Evolutionary conservation across 495 filamentous ascomycete species (phyloP).

Genomic region (Xylaria palmicola): DNA sequence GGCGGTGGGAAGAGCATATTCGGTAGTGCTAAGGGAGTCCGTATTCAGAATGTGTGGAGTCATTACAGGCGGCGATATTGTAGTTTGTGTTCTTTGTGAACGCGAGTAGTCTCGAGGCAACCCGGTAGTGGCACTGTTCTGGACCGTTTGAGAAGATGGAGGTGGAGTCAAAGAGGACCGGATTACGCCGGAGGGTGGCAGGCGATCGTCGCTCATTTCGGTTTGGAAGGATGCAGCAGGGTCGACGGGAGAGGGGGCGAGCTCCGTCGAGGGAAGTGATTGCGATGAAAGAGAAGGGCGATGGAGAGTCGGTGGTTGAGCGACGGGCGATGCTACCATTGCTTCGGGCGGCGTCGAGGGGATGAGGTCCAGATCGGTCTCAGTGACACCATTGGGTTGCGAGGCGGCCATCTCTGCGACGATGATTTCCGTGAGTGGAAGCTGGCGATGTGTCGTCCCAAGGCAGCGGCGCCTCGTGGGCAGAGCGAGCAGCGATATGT

Average conservation of each 20-base stretch:
- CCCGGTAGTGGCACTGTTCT: constrained; percentile 25
- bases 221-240: constrained; percentile 36
- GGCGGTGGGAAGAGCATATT: constrained; percentile 56
- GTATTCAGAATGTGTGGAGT: constrained; percentile 47
- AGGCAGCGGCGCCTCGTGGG: neutral
- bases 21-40: constrained; percentile 48
- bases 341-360: constrained; percentile 42
- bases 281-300: constrained; percentile 33
- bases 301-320: neutral
- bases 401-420: constrained; percentile 17
- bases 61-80: constrained; percentile 60
- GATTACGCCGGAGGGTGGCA: constrained; percentile 36
- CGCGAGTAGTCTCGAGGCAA: constrained; percentile 44
- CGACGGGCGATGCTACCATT: constrained; percentile 4
- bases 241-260: constrained; percentile 39
- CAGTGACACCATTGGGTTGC: constrained; percentile 26
- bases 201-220: constrained; percentile 40
- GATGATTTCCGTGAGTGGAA: neutral
- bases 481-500: neutral
- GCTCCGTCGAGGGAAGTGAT: constrained; percentile 46
- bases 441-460: neutral
- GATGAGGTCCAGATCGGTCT: constrained; percentile 34
- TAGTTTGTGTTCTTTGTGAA: constrained; percentile 36
- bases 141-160: constrained; percentile 66
- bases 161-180: constrained; percentile 67